Percentiles rank a stretch among this genome's conserved stretches.
These are phyloP conservation scores for Excoecaria cochinchinensis DNA, from an alignment of 345 rosid species.

Conservation along the genomic window DNA sequence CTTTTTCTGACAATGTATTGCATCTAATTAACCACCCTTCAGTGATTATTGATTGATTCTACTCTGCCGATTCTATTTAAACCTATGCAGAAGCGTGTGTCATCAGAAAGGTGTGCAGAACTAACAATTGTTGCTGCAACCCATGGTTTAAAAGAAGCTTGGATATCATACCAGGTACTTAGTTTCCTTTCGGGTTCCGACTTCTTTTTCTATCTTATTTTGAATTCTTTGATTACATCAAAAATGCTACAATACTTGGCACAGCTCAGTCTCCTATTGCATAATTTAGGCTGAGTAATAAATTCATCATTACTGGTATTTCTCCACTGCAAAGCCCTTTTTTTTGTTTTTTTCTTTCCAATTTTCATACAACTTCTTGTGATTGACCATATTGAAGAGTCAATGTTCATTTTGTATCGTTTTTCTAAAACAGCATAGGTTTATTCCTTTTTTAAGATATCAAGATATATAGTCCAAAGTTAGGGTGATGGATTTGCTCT, in stretches of 20 bases:
- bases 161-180: slow-evolving; percentile 91
- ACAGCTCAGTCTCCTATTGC: not conserved
- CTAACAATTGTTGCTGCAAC: slow-evolving; percentile 76
- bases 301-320: not conserved
- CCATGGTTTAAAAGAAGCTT: slow-evolving; percentile 85
- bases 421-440: not conserved
- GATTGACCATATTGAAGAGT: not conserved
- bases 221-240: not conserved
- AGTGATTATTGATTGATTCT: slow-evolving; percentile 1
- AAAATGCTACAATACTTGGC: not conserved
- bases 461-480: not conserved
- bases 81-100: slow-evolving; percentile 60
- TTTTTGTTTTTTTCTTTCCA: not conserved
- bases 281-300: not conserved
- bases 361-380: not conserved
- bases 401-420: not conserved
- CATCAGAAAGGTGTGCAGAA: slow-evolving; percentile 85
- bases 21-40: not conserved
- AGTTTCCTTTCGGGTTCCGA: slow-evolving; percentile 10
- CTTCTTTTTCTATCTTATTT: not conserved
- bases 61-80: slow-evolving; percentile 3
- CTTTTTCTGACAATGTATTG: not conserved
- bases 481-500: not conserved
- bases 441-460: not conserved
- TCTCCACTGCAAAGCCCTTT: not conserved